Percentiles rank a stretch among this genome's conserved stretches.
These are phyloP conservation scores for Trichophyton equinum DNA, from an alignment of 2,329 filamentous ascomycete species.

Conservation along the genomic window DNA sequence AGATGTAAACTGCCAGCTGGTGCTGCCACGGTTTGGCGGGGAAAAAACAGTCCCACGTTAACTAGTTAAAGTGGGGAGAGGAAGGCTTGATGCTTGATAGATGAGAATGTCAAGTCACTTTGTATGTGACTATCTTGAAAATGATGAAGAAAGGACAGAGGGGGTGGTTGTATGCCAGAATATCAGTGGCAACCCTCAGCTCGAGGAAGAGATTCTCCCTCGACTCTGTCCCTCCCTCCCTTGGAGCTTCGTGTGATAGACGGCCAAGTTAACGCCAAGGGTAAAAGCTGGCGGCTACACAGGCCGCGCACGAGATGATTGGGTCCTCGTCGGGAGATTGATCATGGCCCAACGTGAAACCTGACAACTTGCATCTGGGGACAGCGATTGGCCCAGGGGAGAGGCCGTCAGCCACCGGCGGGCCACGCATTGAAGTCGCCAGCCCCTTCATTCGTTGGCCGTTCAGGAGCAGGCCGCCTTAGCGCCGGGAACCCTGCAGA, in stretches of 20 bases:
- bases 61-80: background rate
- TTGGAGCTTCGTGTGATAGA: background rate
- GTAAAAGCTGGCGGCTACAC: conserved; percentile 1
- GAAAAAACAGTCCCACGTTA: background rate
- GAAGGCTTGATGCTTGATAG: background rate
- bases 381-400: background rate
- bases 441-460: too few species aligned
- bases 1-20: background rate
- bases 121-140: background rate
- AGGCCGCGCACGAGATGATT: background rate
- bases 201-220: background rate
- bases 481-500: too few species aligned
- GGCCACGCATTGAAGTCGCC: too few species aligned
- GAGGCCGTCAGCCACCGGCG: too few species aligned
- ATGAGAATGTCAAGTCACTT: background rate
- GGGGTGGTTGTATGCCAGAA: background rate
- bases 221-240: background rate
- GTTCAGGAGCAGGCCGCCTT: too few species aligned
- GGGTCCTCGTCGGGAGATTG: background rate
- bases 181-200: background rate
- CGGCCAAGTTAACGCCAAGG: background rate
- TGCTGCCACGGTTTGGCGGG: background rate
- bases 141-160: background rate
- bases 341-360: background rate
- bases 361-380: background rate